phyloP scores from a whole-genome alignment of 192 early-diverging fungal species.

The Coemansia sp. region DNA sequence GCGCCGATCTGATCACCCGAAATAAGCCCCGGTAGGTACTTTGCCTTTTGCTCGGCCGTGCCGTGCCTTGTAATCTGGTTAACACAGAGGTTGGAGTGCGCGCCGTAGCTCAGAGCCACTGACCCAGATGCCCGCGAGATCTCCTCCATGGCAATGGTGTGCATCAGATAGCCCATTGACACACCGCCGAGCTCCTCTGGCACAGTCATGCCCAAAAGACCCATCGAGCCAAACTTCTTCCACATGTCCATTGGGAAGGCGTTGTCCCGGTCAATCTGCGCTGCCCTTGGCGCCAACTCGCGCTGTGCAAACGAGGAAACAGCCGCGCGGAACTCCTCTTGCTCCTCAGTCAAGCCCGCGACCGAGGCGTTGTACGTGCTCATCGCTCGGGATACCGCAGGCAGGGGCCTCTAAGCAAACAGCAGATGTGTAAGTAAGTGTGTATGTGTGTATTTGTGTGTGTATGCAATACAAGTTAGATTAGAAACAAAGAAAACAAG shows the following conservation, averaged over 20 bases:
- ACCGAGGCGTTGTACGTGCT: constrained; percentile 71
- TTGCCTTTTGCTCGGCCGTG: constrained; percentile 77
- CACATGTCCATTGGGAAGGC: constrained; percentile 95
- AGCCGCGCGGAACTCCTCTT: constrained; percentile 68
- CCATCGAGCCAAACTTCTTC: constrained; percentile 96
- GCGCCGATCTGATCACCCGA: constrained; percentile 86
- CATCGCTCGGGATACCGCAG: too few relatives aligned
- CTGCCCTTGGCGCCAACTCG: constrained; percentile 79
- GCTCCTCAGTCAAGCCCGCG: constrained; percentile 71
- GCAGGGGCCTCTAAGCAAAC: too few relatives aligned
- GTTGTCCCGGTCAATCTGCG: constrained; percentile 79
- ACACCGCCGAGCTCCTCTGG: constrained; percentile 86
- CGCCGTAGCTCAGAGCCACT: constrained; percentile 90
- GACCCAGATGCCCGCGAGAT: constrained; percentile 83
- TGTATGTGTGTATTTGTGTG: too few relatives aligned
- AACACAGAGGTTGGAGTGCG: constrained; percentile 95
- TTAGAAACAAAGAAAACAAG: neutral
- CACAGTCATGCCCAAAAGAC: constrained; percentile 87
- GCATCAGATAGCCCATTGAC: constrained; percentile 84
- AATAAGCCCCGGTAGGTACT: constrained; percentile 88
- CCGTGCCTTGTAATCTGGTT: constrained; percentile 95
- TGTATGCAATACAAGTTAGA: too few relatives aligned
- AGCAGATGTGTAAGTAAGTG: too few relatives aligned
- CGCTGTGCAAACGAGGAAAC: constrained; percentile 73
- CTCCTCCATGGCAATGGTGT: constrained; percentile 92